Evolutionary conservation across 2,329 filamentous ascomycete genomes (phyloP), one percentile per base, ranked within the genome.

Genomic region (Xylariaceae sp.): DNA sequence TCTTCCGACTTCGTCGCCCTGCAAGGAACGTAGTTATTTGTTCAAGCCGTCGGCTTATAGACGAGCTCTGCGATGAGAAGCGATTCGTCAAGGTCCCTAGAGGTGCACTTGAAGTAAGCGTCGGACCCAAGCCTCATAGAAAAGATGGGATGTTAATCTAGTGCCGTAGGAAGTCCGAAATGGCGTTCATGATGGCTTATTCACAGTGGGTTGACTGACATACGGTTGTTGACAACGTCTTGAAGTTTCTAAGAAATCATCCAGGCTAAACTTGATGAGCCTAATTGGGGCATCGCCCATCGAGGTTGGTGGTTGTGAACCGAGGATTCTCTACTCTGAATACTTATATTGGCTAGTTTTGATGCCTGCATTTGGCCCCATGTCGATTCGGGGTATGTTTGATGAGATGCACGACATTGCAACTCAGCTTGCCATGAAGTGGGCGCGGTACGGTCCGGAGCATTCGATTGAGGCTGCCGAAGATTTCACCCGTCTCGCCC

Each of bases 401-500:
- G 78, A 82, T 57, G 84, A 87, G 65, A 88, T 88, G 85, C 79
- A 86, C 60, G 88, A 90, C 62, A 84, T 90, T 57, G 81, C 86
- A 3, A 77, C 79, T 0, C 87, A 90, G 66, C 72, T 90, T 48
- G 79, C 81, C 9, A 77, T 89, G 73, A 90, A 90, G 70, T 87
- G 87, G 81, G 87, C 86, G 18, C 79, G 88, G 32, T 78, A 84
- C 61, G 89, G 89, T 0, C 74, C 83, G 1, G 70, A 77, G 1
- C 70, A 79, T 44, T 75, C 80, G 9, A 88, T 92, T 55, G 74
- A 79, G 44, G 82, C 83, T 14, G 46, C 64, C 1, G 67, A 68
- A 2, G 68, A 70, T 40, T 70, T 70, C 42, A 70, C 68, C 40
- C 2, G 88, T n/a, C 74, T 91, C 29, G 85, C 89, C 0, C 79